These are phyloP conservation scores for Naematelia aurantialba DNA, from an alignment of 768 basidiomycete species.

Conservation along the genomic window DNA sequence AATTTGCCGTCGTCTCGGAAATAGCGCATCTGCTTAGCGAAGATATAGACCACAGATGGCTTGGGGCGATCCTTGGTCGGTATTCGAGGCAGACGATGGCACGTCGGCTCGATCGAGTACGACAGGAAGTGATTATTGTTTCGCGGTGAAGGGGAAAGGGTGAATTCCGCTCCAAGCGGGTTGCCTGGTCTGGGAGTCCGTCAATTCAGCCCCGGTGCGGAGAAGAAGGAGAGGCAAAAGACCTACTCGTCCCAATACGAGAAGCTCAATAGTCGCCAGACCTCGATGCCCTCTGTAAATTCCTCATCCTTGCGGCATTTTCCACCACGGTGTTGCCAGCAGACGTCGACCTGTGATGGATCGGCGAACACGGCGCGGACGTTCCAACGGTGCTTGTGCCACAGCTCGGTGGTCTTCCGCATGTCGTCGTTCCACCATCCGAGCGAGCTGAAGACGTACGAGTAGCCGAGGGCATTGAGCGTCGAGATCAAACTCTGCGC, in stretches of 20 bases:
- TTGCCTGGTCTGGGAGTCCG: constrained; percentile 21
- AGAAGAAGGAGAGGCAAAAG: background rate
- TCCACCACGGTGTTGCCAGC: constrained; percentile 18
- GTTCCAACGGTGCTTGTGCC: constrained; percentile 21
- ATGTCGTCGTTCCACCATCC: constrained; percentile 44
- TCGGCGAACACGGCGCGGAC: constrained; percentile 35
- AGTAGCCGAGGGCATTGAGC: constrained; percentile 31
- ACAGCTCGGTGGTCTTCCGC: constrained; percentile 33
- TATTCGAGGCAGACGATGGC: constrained; percentile 22
- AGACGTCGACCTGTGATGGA: constrained; percentile 34
- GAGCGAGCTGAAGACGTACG: constrained; percentile 34
- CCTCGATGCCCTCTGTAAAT: constrained; percentile 30
- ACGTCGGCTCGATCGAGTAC: constrained; percentile 42
- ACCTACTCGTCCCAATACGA: constrained; percentile 44
- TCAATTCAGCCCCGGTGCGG: background rate
- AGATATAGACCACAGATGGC: constrained; percentile 34
- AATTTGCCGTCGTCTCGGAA: constrained; percentile 20
- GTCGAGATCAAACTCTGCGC: constrained; percentile 37
- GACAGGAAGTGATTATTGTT: constrained; percentile 35
- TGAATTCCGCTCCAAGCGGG: constrained; percentile 35
- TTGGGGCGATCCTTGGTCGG: constrained; percentile 3
- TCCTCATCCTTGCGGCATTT: constrained; percentile 26
- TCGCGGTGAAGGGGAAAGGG: constrained; percentile 35
- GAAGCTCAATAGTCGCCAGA: constrained; percentile 37
- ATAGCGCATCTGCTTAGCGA: constrained; percentile 40